phyloP scores from a whole-genome alignment of 2,329 filamentous ascomycete species.

The Ceratocystis alfenasii region DNA sequence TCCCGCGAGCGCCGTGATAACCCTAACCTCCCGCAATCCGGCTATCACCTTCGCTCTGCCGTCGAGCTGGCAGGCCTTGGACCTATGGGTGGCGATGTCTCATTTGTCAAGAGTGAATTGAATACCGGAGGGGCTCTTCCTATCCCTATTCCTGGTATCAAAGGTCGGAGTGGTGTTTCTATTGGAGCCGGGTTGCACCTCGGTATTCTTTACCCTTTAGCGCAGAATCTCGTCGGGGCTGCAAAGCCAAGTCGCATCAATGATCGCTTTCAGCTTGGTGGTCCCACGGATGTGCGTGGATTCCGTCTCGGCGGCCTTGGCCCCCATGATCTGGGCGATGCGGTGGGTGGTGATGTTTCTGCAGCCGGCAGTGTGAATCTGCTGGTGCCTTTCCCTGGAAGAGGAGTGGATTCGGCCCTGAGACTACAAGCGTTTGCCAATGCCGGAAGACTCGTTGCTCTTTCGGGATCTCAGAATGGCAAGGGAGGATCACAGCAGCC shows the following conservation, averaged over 20 bases:
- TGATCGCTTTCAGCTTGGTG: slow-evolving; percentile 89
- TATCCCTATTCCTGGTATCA: slow-evolving; percentile 56
- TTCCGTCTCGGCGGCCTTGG: slow-evolving; percentile 85
- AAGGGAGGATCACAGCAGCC: slow-evolving; percentile 29
- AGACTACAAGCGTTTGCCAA: slow-evolving; percentile 87
- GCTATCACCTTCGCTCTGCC: slow-evolving; percentile 66
- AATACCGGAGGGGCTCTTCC: slow-evolving; percentile 69
- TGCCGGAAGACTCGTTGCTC: slow-evolving; percentile 68
- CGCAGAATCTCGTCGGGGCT: slow-evolving; percentile 38
- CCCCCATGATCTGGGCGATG: slow-evolving; percentile 72
- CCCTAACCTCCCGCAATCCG: slow-evolving; percentile 68
- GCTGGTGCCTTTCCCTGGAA: slow-evolving; percentile 69
- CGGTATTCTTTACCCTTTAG: slow-evolving; percentile 72
- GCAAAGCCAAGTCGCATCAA: slow-evolving; percentile 68
- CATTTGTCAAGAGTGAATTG: slow-evolving; percentile 86
- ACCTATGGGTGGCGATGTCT: slow-evolving; percentile 72
- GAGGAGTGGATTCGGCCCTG: slow-evolving; percentile 71
- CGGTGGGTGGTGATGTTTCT: slow-evolving; percentile 83
- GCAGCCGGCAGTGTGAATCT: slow-evolving; percentile 80
- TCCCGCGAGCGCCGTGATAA: slow-evolving; percentile 70
- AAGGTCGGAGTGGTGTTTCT: slow-evolving; percentile 62
- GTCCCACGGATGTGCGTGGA: slow-evolving; percentile 85
- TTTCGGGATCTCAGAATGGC: slow-evolving; percentile 47
- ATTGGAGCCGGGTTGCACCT: slow-evolving; percentile 71
- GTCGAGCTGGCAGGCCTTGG: slow-evolving; percentile 83